phyloP scores from a whole-genome alignment of 345 rosid genomes.

The Dipteronia sinensis region DNA sequence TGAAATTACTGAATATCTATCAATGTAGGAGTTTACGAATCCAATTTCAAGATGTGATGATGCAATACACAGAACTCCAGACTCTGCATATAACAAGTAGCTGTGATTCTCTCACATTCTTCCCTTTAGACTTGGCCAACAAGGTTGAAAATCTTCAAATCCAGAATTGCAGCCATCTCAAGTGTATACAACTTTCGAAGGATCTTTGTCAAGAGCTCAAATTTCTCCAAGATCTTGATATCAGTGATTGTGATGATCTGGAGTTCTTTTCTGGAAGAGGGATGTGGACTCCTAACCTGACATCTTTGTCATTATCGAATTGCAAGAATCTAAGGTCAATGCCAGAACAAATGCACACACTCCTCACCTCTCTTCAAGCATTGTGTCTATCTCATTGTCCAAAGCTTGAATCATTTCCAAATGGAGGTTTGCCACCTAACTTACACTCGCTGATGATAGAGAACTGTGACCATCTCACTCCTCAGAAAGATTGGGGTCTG shows the following conservation, averaged over 20 bases:
- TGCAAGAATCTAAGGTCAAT: slow-evolving; percentile 23
- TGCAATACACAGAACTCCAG: slow-evolving; percentile 28
- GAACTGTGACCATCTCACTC: slow-evolving; percentile 7
- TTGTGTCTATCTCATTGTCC: slow-evolving; percentile 2
- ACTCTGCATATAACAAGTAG: slow-evolving; percentile 25
- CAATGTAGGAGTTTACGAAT: slow-evolving; percentile 26
- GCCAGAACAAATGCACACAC: background rate
- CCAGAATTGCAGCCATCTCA: slow-evolving; percentile 28
- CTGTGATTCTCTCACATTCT: slow-evolving; percentile 32
- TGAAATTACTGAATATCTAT: slow-evolving; percentile 26
- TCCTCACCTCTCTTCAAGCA: background rate
- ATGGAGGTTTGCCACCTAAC: background rate
- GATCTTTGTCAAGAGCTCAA: slow-evolving; percentile 14
- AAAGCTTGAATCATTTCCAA: background rate
- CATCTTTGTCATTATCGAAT: slow-evolving; percentile 24
- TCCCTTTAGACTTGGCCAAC: slow-evolving; percentile 28
- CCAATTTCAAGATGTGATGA: slow-evolving; percentile 20
- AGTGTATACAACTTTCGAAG: slow-evolving; percentile 16
- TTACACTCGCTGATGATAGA: background rate
- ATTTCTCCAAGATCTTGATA: slow-evolving; percentile 25
- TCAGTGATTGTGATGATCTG: slow-evolving; percentile 35
- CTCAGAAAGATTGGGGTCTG: slow-evolving; percentile 2
- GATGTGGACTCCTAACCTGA: slow-evolving; percentile 7
- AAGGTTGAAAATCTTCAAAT: slow-evolving; percentile 31
- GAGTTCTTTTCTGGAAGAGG: slow-evolving; percentile 17